phyloP scores from a whole-genome alignment of 345 rosid genomes.

The Euphorbia peplus region DNA sequence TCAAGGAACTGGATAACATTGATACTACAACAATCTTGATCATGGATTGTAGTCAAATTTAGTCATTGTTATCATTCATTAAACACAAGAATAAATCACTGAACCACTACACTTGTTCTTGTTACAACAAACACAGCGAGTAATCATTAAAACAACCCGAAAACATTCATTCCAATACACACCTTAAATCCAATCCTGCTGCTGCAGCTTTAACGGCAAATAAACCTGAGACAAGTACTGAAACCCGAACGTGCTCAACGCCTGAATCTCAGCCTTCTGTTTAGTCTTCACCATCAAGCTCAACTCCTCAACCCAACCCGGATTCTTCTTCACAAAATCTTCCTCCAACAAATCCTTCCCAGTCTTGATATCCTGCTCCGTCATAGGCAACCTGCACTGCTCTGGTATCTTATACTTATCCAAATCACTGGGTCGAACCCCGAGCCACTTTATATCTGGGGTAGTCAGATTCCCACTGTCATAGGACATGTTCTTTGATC shows the following conservation, averaged over 20 bases:
- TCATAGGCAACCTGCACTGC: conserved; percentile 93
- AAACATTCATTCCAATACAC: not conserved
- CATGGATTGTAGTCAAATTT: not conserved
- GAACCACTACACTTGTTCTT: too few species aligned
- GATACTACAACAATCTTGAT: not conserved
- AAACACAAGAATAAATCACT: not conserved
- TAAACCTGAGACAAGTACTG: conserved; percentile 97
- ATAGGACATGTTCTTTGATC: conserved; percentile 97
- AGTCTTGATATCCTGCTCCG: conserved; percentile 97
- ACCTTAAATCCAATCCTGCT: conserved; percentile 86
- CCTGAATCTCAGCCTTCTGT: conserved; percentile 99
- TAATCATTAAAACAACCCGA: not conserved
- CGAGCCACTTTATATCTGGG: conserved; percentile 94
- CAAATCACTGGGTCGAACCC: conserved; percentile 89
- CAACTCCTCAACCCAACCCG: conserved; percentile 97
- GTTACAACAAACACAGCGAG: not conserved
- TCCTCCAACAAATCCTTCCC: conserved; percentile 94
- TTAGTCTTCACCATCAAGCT: conserved; percentile 92
- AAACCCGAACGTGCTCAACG: conserved; percentile 89
- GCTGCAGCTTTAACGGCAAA: conserved; percentile 94
- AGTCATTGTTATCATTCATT: not conserved
- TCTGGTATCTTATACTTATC: conserved; percentile 89
- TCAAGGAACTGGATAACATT: not conserved
- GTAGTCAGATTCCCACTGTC: conserved; percentile 95
- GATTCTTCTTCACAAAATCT: conserved; percentile 98